A percentile compares a stretch with the other conserved stretches of the same genome.
Conservation (phyloP, 352 stramenopile species). For the Globisporangium takayamanum region DNA sequence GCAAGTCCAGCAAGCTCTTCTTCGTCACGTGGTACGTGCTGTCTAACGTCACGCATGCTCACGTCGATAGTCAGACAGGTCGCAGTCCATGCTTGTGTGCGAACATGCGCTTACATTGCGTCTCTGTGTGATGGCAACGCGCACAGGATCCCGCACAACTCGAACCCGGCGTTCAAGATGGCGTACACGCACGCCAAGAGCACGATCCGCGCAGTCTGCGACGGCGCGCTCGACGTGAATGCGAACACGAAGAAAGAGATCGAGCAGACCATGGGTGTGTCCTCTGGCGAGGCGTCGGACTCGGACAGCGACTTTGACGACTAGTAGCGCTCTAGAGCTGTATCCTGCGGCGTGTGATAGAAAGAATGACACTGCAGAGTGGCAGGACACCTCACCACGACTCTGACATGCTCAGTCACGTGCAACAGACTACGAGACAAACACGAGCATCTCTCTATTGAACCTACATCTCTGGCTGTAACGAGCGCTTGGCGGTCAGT, state of each 20-base stretch:
- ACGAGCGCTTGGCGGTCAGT: too few species aligned
- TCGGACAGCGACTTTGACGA: constrained; percentile 86
- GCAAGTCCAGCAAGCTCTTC: constrained; percentile 85
- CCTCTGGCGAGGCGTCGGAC: constrained; percentile 54
- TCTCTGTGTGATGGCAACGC: neutral
- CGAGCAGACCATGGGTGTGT: constrained; percentile 53
- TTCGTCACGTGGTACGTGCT: constrained; percentile 69
- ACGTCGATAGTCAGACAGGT: neutral
- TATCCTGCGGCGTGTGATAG: too few species aligned
- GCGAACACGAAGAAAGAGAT: constrained; percentile 71
- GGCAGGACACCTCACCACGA: neutral
- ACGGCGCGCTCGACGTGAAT: constrained; percentile 78
- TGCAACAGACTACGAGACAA: too few species aligned
- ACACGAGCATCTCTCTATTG: too few species aligned
- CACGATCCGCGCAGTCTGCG: constrained; percentile 65
- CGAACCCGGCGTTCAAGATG: constrained; percentile 82
- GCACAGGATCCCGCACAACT: constrained; percentile 67
- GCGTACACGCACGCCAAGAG: constrained; percentile 86
- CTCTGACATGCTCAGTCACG: neutral
- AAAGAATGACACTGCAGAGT: too few species aligned
- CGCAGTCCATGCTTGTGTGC: neutral
- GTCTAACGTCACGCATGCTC: neutral
- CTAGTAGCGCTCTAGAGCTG: constrained; percentile 11
- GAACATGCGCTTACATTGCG: neutral
- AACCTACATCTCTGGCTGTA: too few species aligned